These are phyloP conservation scores for Taxillus chinensis DNA, from an alignment of 164 flowering plant species.

Conservation along the genomic window DNA sequence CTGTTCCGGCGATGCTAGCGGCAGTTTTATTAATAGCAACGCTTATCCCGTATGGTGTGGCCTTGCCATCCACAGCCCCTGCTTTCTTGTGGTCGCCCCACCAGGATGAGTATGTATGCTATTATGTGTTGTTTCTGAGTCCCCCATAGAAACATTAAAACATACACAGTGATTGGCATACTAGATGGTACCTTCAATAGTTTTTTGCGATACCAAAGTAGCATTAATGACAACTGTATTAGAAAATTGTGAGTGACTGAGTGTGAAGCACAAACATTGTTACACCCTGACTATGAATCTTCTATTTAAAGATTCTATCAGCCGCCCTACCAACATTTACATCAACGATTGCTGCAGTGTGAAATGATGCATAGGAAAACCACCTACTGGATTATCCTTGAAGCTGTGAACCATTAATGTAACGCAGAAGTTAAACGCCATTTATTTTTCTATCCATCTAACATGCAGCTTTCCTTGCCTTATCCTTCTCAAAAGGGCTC, in stretches of 20 bases:
- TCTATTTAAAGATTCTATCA: not conserved
- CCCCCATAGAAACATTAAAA: not conserved
- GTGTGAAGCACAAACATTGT: not conserved
- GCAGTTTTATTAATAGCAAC: slow-evolving; percentile 13
- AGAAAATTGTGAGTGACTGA: not conserved
- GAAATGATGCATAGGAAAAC: not conserved
- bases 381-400: too few relatives aligned
- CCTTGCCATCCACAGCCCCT: slow-evolving; percentile 33
- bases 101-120: slow-evolving; percentile 20
- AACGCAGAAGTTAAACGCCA: too few relatives aligned
- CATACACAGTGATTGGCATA: not conserved
- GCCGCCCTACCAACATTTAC: not conserved
- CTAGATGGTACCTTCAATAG: not conserved
- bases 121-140: not conserved
- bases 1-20: slow-evolving; percentile 4
- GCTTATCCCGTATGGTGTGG: slow-evolving; percentile 15
- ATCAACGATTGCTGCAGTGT: too few relatives aligned
- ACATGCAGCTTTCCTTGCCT: too few relatives aligned
- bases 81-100: slow-evolving; percentile 64
- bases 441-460: too few relatives aligned
- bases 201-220: not conserved
- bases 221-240: not conserved
- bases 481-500: too few relatives aligned
- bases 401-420: too few relatives aligned
- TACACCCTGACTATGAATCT: not conserved